Conservation (phyloP, 176 grass and related monocot genomes). For the Alloteropsis semialata region DNA sequence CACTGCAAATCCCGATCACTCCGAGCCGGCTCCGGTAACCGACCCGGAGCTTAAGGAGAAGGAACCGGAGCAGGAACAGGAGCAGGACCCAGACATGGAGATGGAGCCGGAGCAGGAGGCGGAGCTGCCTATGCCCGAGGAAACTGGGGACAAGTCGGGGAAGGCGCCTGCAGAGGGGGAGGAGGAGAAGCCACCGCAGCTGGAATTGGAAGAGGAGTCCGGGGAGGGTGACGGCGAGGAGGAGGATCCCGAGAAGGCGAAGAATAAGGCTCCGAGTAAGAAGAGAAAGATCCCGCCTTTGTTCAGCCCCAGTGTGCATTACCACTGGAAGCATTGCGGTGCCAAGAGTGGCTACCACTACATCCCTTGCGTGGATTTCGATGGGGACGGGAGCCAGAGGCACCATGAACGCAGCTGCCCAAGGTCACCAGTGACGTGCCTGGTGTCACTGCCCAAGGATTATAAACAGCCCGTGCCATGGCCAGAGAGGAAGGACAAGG, state of each 20-base stretch:
- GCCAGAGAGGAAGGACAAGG: constrained; percentile 84
- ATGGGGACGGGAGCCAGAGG: constrained; percentile 66
- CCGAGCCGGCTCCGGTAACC: constrained; percentile 5
- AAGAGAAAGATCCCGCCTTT: constrained; percentile 73
- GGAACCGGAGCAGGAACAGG: constrained; percentile 35
- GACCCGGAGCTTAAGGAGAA: constrained; percentile 25
- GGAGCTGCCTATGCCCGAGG: constrained; percentile 45
- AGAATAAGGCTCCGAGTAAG: constrained; percentile 49
- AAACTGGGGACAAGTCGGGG: constrained; percentile 14
- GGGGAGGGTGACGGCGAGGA: constrained; percentile 36
- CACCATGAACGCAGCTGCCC: constrained; percentile 88
- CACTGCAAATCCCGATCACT: constrained; percentile 35
- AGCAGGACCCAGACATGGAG: constrained; percentile 28
- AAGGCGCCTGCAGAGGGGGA: constrained; percentile 38
- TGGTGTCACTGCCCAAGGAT: constrained; percentile 77
- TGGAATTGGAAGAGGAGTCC: constrained; percentile 38
- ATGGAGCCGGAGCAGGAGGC: constrained; percentile 46
- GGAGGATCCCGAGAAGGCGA: constrained; percentile 28
- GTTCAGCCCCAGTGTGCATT: constrained; percentile 54
- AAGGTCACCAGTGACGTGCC: constrained; percentile 62
- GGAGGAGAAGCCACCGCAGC: constrained; percentile 32
- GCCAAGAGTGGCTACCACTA: constrained; percentile 72
- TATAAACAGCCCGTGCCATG: constrained; percentile 66
- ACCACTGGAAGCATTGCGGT: constrained; percentile 86
- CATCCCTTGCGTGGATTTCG: constrained; percentile 78